Conservation (phyloP, 176 grass and related monocot genomes). For the Aegilops tauschii region DNA sequence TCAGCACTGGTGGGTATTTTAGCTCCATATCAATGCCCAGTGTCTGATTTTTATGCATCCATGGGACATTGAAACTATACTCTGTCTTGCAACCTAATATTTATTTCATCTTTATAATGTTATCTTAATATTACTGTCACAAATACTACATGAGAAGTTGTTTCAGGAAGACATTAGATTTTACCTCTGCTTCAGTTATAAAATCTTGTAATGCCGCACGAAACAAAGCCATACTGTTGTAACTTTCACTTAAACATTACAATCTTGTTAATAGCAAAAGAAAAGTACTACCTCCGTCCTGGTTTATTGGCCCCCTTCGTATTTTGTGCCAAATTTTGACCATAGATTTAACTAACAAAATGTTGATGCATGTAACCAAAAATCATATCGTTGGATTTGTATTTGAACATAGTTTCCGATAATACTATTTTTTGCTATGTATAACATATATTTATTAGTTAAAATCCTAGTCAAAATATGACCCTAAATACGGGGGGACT, state of each 20-base stretch:
- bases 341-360: too few species aligned
- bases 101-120: constrained; percentile 12
- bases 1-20: constrained; percentile 72
- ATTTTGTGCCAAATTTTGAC: too few species aligned
- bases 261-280: neutral
- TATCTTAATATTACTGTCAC: constrained; percentile 18
- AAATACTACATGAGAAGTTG: constrained; percentile 1
- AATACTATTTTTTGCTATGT: too few species aligned
- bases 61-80: constrained; percentile 5
- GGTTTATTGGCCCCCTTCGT: too few species aligned
- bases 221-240: neutral
- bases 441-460: too few species aligned
- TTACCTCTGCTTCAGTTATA: neutral
- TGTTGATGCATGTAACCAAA: too few species aligned
- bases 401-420: too few species aligned
- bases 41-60: constrained; percentile 1
- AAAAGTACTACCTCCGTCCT: neutral
- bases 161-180: neutral
- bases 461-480: too few species aligned
- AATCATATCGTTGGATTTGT: too few species aligned
- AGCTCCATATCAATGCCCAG: constrained; percentile 16
- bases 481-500: too few species aligned
- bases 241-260: neutral
- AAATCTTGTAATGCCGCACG: neutral
- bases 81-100: constrained; percentile 5